Base-by-base conservation (phyloP, 495 filamentous ascomycete species). In the Lasiosphaeria hispida region DNA sequence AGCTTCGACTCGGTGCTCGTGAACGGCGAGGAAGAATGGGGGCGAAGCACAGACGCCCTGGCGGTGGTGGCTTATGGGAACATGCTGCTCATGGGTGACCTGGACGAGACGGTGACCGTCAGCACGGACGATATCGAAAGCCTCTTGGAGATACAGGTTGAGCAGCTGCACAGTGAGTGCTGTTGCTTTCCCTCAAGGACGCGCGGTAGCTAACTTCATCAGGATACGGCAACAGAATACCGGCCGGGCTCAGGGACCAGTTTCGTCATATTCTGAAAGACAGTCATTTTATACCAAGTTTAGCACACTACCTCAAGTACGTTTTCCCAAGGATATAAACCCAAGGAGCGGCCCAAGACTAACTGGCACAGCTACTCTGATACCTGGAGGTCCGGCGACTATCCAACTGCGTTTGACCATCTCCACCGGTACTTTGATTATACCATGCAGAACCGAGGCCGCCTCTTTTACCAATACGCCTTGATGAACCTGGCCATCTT, bases 361-460 rank as follows among this genome's bases (percentile, higher is more conserved):
- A 17, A 68, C 58, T 0, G 17, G 2, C 3, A 0, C n/a, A 80
- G 89, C 58, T 97, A 93, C 71, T 82, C 96, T 37, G 91, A 98
- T 67, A 83, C 91, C 6, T 97, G 92, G 94, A 82, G 85, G 59
- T 83, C 91, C 10, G 95, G 95, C 0, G 93, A 97, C 70, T 96
- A 93, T 66, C 83, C 90, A 10, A 87, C 86, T 0, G 87, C 93
- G 0, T 92, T 97, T 69, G 92, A 98, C 58, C 87, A 87, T 60
- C 81, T 98, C 30, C 93, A 98, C 69, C 87, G 91, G 39, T 97
- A 96, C 71, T 98, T 96, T 67, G 94, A 98, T 70, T 96, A 96
- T 72, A 94, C 90, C 5, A 92, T 97, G 89, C 89, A 95, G 59
- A 89, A 85, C 61, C 75, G 85, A 23, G 89, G 95, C 67, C 85